Evolutionary conservation across 495 filamentous ascomycete genomes (phyloP), one percentile per base, ranked within the genome.

Genomic region (Tetracladium setigerum): DNA sequence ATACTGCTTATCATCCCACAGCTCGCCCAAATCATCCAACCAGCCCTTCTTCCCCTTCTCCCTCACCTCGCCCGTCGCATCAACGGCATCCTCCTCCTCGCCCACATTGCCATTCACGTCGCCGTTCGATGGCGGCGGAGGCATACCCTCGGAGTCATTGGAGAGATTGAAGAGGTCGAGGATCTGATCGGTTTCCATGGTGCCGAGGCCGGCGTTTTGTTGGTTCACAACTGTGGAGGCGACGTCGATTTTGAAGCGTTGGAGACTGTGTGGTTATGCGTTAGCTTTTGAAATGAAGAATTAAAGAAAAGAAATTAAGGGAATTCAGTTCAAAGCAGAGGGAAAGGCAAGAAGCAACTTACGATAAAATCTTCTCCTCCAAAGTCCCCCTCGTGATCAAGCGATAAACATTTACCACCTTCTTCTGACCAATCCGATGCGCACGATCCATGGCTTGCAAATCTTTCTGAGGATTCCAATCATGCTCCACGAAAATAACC

Each of bases 221-320:
- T 97, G 92, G 67, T 98, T 98, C 53, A 98, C 94, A 11, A 98
- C 92, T 4, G 94, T 98, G 47, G 83, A 89, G 41, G 92, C 92
- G 32, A 98, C 92, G 71, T 98, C 92, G 59, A 98, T 92, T 72
- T 98, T 98, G 86, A 98, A 98, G 46, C 94, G 86, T 81, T 98
- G 92, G 41, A 98, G 83, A 57, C 87, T 92, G 56, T 4, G 52
- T 49, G n/a, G 17, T 31, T 17, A 18, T 41, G 38, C 5, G 12
- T 24, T 41, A n/a, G 45, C 17, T 17, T 46, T 68, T 17, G 34
- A n/a, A 10, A 37, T 37, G 3, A 37, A 37, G 13, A 36, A 12
- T 12, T n/a, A n/a, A 27, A 27, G 15, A 9, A 15, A 41, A 45
- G 22, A 37, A 17, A 32, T 45, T 43, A 43, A 43, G 17, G 11